A percentile compares a stretch with the other conserved stretches of the same genome.
These are phyloP conservation scores for Boletus pseudo-olivaceus DNA, from an alignment of 768 basidiomycete genomes.

Conservation along the genomic window DNA sequence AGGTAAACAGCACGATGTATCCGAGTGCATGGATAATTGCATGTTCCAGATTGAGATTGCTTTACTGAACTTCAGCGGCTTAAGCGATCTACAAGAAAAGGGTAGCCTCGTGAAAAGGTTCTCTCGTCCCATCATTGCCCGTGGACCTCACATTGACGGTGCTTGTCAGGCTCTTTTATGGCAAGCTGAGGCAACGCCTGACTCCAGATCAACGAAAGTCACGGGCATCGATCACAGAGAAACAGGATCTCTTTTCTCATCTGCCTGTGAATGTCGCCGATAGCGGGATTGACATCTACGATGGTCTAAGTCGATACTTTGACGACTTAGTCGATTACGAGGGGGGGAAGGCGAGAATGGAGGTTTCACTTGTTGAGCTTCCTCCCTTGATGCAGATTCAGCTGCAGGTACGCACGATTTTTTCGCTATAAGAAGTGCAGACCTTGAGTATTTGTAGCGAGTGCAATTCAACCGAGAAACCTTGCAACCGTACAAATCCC, in stretches of 20 bases:
- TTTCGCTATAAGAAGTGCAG: background rate
- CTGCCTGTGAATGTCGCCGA: slow-evolving; percentile 91
- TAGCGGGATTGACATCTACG: slow-evolving; percentile 88
- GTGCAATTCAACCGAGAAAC: slow-evolving; percentile 95
- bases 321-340: slow-evolving; percentile 86
- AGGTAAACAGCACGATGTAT: slow-evolving; percentile 97
- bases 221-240: slow-evolving; percentile 66
- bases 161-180: slow-evolving; percentile 74
- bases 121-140: background rate
- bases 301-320: slow-evolving; percentile 89
- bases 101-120: slow-evolving; percentile 87
- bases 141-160: slow-evolving; percentile 1
- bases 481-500: slow-evolving; percentile 90
- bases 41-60: slow-evolving; percentile 98
- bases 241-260: slow-evolving; percentile 91
- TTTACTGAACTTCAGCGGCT: slow-evolving; percentile 62
- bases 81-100: slow-evolving; percentile 43
- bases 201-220: slow-evolving; percentile 37
- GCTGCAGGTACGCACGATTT: slow-evolving; percentile 63
- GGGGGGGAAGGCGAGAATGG: slow-evolving; percentile 83
- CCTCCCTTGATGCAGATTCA: slow-evolving; percentile 94
- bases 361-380: slow-evolving; percentile 78
- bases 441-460: slow-evolving; percentile 46
- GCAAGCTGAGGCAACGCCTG: slow-evolving; percentile 72
- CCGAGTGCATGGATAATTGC: slow-evolving; percentile 99